Evolutionary conservation across 345 rosid species (phyloP), one percentile per base, ranked within the genome.

Genomic region (Gynandropsis gynandra): DNA sequence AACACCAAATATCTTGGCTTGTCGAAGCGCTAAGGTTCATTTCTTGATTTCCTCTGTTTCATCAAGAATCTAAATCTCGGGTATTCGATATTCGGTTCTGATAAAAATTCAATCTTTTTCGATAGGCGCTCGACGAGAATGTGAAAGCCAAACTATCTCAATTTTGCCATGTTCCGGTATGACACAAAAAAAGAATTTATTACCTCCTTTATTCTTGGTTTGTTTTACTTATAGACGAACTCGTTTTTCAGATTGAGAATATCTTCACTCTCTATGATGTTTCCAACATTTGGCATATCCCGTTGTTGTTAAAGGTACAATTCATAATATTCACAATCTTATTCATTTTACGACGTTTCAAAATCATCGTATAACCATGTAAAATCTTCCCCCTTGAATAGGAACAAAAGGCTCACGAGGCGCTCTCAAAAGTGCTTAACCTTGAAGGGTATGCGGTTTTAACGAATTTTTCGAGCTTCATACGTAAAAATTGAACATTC

Each of bases 221-320:
- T 44, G 15, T 16, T 65, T 33, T 57, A 53, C 38, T 52, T 52
- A 29, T 8, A 44, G 50, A 16, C 35, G 16, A 13, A 50, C 53
- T 36, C 31, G 43, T 59, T 52, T 66, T 68, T 69, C 73, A 90
- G 98, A 78, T 56, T 40, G 77, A 82, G 58, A 73, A 81, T 54
- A 78, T 92, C 41, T 42, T 92, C 75, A 76, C 89, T 61, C 76
- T 87, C 42, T 74, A 80, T 51, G 98, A 92, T 67, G 93, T 92
- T 56, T 71, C 95, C 52, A 92, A 92, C 76, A 92, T 92, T 57
- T 92, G 98, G 98, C 90, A 87, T 45, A 74, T 92, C 68, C 98
- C 98, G 59, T 58, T 82, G 65, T 77, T 92, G 65, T 68, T 92
- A 10, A 79, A 78, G 70, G 98, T 90, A 75, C 31, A 16, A 18